Evolutionary conservation across 1,284 basidiomycete species (phyloP), one percentile per base, ranked within the genome.

Genomic region (Chiua sp.): DNA sequence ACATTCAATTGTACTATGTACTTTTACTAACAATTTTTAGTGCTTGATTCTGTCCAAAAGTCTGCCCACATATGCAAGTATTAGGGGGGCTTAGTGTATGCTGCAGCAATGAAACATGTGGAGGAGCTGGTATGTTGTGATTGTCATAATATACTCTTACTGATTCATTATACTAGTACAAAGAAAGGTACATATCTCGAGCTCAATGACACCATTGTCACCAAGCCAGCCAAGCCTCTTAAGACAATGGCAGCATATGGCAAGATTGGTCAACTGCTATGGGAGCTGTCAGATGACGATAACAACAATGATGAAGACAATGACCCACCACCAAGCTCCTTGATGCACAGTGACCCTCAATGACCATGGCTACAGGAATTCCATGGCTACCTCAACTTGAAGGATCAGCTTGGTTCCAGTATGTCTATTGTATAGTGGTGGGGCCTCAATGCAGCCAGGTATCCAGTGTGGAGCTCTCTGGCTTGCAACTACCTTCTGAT

Each of bases 401-500:
- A 53, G 10, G 59, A 63, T 15, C 69, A 70, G n/a, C 60, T 69
- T 0, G 48, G 62, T 1, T 1, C 12, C 0, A 56, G 62, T 0
- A 68, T 69, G 59, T 58, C 65, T 0, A 63, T 76, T 15, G 57
- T 75, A 0, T 54, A 71, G 44, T 78, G 71, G 72, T 78, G 75
- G 74, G 71, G 61, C 0, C 4, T 56, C 0, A 62, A 63, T 22
- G 4, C 37, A 6, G 22, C 28, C 1, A 10, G 49, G 6, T 61
- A 61, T 7, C 57, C 46, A 0, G 47, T 61, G 0, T 61, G 57
- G 57, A 13, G 16, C 3, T 59, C 53, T 4, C 10, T 61, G 0
- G 53, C 60, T 11, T 2, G 28, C 2, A 53, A 63, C 4, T 57
- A 60, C 4, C 47, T 64, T 15, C 8, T 23, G 7, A 30, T 52